phyloP scores from a whole-genome alignment of 2,329 filamentous ascomycete genomes.

The Stachybotrys chartarum region DNA sequence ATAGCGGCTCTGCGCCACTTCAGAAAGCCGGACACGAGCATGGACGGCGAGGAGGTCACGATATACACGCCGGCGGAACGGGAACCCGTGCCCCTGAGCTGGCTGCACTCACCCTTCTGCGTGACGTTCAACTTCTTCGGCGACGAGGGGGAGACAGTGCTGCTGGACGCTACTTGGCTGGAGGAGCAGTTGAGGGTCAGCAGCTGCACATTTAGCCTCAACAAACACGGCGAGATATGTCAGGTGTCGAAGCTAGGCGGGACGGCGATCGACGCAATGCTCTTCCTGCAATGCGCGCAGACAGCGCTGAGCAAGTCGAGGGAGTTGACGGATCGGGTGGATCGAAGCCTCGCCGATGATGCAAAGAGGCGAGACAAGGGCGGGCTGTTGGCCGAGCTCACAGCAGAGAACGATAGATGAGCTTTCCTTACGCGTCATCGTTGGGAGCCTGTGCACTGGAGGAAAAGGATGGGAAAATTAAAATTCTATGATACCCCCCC shows the following conservation, averaged over 20 bases:
- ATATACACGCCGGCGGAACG: conserved; percentile 80
- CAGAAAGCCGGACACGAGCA: conserved; percentile 78
- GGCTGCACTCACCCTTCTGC: conserved; percentile 88
- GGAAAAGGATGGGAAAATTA: conserved; percentile 10
- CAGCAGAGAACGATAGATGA: conserved; percentile 75
- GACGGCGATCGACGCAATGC: conserved; percentile 69
- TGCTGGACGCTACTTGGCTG: conserved; percentile 65
- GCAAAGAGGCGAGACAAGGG: conserved; percentile 70
- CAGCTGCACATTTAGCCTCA: conserved; percentile 76
- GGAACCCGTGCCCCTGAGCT: conserved; percentile 81
- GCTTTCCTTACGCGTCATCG: no score
- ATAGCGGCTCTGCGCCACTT: conserved; percentile 89
- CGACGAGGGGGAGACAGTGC: conserved; percentile 57
- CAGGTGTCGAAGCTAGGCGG: conserved; percentile 90
- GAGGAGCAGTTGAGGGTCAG: conserved; percentile 72
- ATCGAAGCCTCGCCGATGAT: conserved; percentile 69
- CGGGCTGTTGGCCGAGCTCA: conserved; percentile 67
- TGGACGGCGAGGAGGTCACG: conserved; percentile 77
- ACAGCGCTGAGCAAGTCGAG: conserved; percentile 73
- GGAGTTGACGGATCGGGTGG: conserved; percentile 68
- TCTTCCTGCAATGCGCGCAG: conserved; percentile 68
- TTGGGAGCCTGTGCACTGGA: neutral
- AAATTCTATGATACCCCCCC: conserved; percentile 21
- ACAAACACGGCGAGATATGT: conserved; percentile 83
- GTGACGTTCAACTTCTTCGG: conserved; percentile 83